These are phyloP conservation scores for Malus sylvestris DNA, from an alignment of 306 rosid species.

Conservation along the genomic window DNA sequence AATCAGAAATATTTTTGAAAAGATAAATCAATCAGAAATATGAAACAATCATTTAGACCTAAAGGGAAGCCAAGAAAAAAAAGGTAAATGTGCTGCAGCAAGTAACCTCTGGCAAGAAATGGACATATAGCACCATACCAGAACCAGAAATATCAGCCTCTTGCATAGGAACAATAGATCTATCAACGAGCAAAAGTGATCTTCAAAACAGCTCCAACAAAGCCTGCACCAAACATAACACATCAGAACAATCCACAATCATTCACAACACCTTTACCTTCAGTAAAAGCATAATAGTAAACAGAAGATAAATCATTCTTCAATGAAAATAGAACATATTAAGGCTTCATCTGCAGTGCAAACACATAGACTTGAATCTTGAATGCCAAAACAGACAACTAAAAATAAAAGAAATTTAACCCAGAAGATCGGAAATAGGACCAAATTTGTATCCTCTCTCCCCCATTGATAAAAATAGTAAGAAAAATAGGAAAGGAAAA, in stretches of 20 bases:
- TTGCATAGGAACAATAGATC: constrained; percentile 18
- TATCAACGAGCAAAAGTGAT: constrained; percentile 16
- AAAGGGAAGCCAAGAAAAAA: constrained; percentile 4
- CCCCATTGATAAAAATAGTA: neutral
- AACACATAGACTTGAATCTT: neutral
- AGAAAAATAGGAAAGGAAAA: neutral
- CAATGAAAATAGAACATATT: neutral
- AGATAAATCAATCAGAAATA: constrained; percentile 24
- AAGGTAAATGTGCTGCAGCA: neutral
- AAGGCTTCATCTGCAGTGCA: neutral
- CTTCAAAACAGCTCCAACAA: constrained; percentile 27
- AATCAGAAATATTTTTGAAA: constrained; percentile 14
- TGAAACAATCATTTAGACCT: constrained; percentile 26
- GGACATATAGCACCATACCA: constrained; percentile 1
- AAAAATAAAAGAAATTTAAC: neutral
- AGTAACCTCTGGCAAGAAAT: constrained; percentile 21
- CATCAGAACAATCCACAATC: neutral
- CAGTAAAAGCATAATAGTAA: neutral
- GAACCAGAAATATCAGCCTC: constrained; percentile 23
- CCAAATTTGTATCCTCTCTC: neutral
- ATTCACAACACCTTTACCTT: neutral
- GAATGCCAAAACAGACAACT: neutral
- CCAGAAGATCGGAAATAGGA: neutral
- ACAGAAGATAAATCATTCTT: neutral
- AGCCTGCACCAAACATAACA: constrained; percentile 17